Evolutionary conservation across 2,329 filamentous ascomycete genomes (phyloP).

Genomic region (Lasiodiplodia sp.): DNA sequence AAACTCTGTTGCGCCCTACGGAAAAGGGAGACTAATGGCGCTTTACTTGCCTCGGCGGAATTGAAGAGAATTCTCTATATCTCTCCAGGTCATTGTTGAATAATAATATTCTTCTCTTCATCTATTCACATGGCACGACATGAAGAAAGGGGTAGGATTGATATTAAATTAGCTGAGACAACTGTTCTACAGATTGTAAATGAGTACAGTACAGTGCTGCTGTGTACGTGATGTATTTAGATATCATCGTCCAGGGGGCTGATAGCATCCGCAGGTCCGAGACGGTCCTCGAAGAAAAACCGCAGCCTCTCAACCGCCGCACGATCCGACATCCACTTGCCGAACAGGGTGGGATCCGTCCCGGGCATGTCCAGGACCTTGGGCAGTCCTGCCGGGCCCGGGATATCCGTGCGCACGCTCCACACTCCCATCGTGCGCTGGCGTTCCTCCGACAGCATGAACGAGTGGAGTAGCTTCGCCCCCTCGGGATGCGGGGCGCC

Average conservation of each 20-base stretch:
- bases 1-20: too few relatives aligned
- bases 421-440: conserved; percentile 45
- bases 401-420: conserved; percentile 49
- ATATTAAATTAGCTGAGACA: too few relatives aligned
- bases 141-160: too few relatives aligned
- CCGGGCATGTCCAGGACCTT: conserved; percentile 41
- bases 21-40: too few relatives aligned
- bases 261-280: conserved; percentile 54
- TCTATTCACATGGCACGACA: too few relatives aligned
- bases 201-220: too few relatives aligned
- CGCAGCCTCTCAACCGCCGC: conserved; percentile 51
- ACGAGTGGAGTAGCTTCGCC: conserved; percentile 60
- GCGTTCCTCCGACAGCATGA: conserved; percentile 52
- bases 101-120: too few relatives aligned
- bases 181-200: too few relatives aligned
- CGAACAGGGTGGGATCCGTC: conserved; percentile 51
- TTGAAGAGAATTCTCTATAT: too few relatives aligned
- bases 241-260: conserved; percentile 48
- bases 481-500: conserved; percentile 58
- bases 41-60: too few relatives aligned
- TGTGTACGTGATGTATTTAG: background rate
- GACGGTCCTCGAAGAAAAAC: conserved; percentile 51
- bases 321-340: conserved; percentile 53
- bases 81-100: too few relatives aligned
- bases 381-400: conserved; percentile 39